Base-by-base conservation (phyloP, 2,329 filamentous ascomycete species). In the Aspergillus viridinutans region DNA sequence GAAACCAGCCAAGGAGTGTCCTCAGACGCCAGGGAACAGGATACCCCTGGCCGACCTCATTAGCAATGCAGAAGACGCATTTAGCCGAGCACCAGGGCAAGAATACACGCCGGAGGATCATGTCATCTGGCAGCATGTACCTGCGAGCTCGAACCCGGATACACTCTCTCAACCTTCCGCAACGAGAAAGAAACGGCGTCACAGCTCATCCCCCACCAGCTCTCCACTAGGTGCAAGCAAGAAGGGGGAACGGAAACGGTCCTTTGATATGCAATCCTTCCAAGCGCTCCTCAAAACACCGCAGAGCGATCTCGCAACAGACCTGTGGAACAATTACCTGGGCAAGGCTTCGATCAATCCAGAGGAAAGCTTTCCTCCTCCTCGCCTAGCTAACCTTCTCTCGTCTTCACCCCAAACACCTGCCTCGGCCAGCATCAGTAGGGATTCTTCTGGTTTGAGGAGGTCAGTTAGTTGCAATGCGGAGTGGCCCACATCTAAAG, bases 271-370 rank as follows among this genome's bases (percentile, higher is more conserved):
- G 42, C 81, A 84, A 65, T 80, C 81, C 60, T 73, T 87, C 45
- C 81, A 83, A 42, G 78, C 81, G 54, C 78, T 83, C 0, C 72
- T 90, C 47, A 86, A 83, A 62, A 88, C 87, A 1, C 86, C 87
- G 12, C 84, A 88, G 61, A 82, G 85, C 32, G 89, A 92, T 66
- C 87, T 90, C 40, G 88, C 88, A 2, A 74, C 87, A 32, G 88
- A 92, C 61, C 74, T 92, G 1, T 93, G 90, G 90, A 89, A 89
- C 64, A 85, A 88, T 53, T 91, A 90, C 68, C 83, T 88, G 40
- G 73, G 85, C 54, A 75, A 79, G 66, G 76, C 80, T 60, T 72
- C 74, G 53, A 69, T 77, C 14, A 72, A 80, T 59, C 63, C 74
- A 53, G 72, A 74, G 48, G 71, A 75, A 1, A 82, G 82, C 21